Base-by-base conservation (phyloP, 2,329 filamentous ascomycete species). In the Pseudopyricularia cyperi region DNA sequence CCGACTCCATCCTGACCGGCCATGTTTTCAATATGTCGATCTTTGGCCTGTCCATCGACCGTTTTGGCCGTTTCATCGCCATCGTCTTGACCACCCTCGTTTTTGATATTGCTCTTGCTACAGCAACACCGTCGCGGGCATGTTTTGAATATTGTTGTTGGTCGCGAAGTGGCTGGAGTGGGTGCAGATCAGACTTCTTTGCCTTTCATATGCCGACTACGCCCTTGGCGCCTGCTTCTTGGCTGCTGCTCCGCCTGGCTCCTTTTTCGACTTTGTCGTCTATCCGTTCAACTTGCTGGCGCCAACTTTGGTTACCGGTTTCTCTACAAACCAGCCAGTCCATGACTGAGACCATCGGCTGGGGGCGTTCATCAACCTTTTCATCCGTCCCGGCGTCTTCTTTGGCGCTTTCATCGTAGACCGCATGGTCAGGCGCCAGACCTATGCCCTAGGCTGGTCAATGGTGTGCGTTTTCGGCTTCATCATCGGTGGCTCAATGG, bases 1-100 rank as follows among this genome's bases (percentile, higher is more conserved):
- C 72, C 39, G 79, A 80, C 57, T 70, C 76, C 2, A 76, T 74
- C 55, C 65, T 79, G 5, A 71, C 79, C 50, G 77, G 77, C 47
- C 72, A 75, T 62, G 76, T 78, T 52, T 62, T 78, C 50, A 76
- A 76, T 50, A 80, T 79, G 70, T 61, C 79, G 7, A 63, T 71
- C 56, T 77, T 79, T 53, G 74, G 75, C 7, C 62, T 70, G 9
- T 58, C 73, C 7, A 72, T 74, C 55, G 75, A 76, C 58, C 68
- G 70, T 17, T 57, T 76, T 4, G 74, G 75, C n/a, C 66, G 74
- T 37, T 67, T 69, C 39, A 73, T 67, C 1, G 72, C 72, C 14
- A 68, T 71, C 33, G 60, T 75, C 4, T 63, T 66, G 3, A 70
- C 73, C 0, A 76, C 73, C 50, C 61, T 74, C 6, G 62, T 71